phyloP scores from a whole-genome alignment of 495 filamentous ascomycete species.

The Aspergillus biplanus region DNA sequence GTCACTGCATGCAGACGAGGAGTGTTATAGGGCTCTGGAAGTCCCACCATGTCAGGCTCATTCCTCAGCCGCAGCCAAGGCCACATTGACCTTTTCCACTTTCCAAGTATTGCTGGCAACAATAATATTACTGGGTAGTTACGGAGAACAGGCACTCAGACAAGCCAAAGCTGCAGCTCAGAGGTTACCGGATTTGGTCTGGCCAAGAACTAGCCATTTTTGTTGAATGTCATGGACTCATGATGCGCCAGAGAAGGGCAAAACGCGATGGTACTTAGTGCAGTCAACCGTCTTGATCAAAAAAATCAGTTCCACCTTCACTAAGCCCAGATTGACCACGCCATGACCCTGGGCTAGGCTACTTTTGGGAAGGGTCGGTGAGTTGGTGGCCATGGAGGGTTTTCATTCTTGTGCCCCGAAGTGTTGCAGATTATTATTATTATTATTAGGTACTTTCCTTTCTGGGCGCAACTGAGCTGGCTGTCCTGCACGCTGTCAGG shows the following conservation, averaged over 20 bases:
- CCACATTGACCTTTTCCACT: conserved; percentile 9
- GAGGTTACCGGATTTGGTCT: neutral
- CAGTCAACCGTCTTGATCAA: conserved; percentile 8
- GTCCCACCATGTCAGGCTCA: conserved; percentile 15
- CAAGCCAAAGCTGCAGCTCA: neutral
- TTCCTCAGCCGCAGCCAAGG: conserved; percentile 19
- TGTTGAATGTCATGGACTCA: neutral
- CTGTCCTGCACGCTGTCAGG: conserved; percentile 3
- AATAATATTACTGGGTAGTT: no score
- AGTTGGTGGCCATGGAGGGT: neutral
- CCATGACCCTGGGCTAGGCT: conserved; percentile 12
- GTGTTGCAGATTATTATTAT: conserved; percentile 14
- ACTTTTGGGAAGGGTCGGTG: conserved; percentile 4
- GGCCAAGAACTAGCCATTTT: neutral
- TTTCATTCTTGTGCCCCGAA: neutral
- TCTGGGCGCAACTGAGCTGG: neutral
- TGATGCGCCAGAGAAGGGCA: conserved; percentile 11
- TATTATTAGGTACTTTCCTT: conserved; percentile 15
- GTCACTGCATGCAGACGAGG: conserved; percentile 13
- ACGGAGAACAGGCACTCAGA: neutral
- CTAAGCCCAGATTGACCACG: conserved; percentile 17
- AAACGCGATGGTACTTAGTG: conserved; percentile 15
- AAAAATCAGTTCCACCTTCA: conserved; percentile 4
- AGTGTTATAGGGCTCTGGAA: conserved; percentile 4
- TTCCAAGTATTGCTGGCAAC: conserved; percentile 2